Conservation (phyloP, 768 basidiomycete genomes). For the Roridomyces roridus region DNA sequence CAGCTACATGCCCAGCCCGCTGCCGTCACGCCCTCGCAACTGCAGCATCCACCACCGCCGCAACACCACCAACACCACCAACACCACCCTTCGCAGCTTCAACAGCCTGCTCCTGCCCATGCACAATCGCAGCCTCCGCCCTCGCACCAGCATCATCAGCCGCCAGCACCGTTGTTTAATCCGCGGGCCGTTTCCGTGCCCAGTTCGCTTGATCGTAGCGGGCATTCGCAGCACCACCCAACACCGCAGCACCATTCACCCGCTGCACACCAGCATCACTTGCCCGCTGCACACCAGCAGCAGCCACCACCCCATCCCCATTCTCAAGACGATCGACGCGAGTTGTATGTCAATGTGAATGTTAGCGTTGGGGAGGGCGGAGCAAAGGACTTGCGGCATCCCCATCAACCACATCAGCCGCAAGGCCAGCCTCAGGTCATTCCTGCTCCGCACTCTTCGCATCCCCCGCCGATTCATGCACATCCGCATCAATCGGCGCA, state of each 20-base stretch:
- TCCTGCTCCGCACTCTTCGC: constrained; percentile 6
- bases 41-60: neutral
- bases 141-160: constrained; percentile 26
- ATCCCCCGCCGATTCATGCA: neutral
- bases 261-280: constrained; percentile 27
- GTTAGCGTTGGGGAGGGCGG: constrained; percentile 8
- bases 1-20: constrained; percentile 9
- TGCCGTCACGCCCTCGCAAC: neutral
- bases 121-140: constrained; percentile 31
- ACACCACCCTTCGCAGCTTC: constrained; percentile 28
- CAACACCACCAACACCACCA: constrained; percentile 10
- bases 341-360: constrained; percentile 22
- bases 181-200: neutral
- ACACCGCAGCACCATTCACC: constrained; percentile 18
- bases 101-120: constrained; percentile 28
- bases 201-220: neutral
- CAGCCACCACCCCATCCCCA: constrained; percentile 1
- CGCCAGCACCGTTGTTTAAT: constrained; percentile 19
- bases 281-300: constrained; percentile 13
- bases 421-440: neutral
- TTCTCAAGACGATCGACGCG: constrained; percentile 8
- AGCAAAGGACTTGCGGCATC: neutral
- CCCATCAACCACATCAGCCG: neutral
- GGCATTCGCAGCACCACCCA: constrained; percentile 4
- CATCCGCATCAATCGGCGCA: neutral